Conservation (phyloP, 176 grass and related monocot genomes). For the Oryza longistaminata region DNA sequence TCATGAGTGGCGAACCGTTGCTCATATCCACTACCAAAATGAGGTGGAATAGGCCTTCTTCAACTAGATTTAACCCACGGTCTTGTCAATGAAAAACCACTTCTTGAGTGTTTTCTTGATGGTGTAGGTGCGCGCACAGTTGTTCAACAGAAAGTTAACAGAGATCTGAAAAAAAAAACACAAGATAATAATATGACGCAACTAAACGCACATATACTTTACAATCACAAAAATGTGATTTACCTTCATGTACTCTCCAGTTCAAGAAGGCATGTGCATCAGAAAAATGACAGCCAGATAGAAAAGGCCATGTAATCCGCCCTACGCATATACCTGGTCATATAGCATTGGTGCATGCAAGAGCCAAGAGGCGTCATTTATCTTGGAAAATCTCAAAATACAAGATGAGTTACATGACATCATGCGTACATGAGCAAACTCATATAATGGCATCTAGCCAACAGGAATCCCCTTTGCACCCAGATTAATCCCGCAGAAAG, state of each 20-base stretch:
- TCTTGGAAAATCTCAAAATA: background rate
- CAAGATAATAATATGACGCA: background rate
- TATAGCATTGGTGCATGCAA: background rate
- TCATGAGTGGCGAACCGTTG: constrained; percentile 44
- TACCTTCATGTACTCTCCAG: constrained; percentile 27
- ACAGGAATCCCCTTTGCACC: background rate
- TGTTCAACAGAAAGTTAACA: constrained; percentile 50
- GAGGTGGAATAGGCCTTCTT: background rate
- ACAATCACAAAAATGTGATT: background rate
- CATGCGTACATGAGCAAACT: background rate
- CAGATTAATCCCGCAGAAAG: background rate
- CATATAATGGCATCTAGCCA: background rate
- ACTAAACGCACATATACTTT: background rate
- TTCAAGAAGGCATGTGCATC: background rate
- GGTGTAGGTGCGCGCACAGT: constrained; percentile 52
- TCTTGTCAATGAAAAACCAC: constrained; percentile 81
- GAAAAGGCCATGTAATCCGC: background rate
- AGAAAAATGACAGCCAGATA: background rate
- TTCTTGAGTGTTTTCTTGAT: constrained; percentile 67
- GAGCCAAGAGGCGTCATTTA: background rate
- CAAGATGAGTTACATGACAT: background rate
- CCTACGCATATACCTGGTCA: background rate
- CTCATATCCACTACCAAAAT: constrained; percentile 47
- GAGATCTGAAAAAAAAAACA: constrained; percentile 32
- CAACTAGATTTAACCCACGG: constrained; percentile 47